These are phyloP conservation scores for Sinapis alba DNA, from an alignment of 441 rosid species.

Conservation along the genomic window DNA sequence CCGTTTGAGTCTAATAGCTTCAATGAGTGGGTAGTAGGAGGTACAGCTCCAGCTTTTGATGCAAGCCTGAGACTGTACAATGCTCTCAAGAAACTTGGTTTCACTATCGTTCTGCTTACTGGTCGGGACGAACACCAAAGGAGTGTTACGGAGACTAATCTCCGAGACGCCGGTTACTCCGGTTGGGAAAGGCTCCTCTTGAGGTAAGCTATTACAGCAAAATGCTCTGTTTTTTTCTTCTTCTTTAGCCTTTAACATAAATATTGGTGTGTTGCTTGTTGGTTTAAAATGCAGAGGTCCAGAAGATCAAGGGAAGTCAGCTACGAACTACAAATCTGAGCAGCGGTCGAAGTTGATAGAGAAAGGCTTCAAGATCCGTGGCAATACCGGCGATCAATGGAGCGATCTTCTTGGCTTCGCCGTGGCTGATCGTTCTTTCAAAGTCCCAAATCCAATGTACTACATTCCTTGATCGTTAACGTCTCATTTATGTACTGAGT, in stretches of 20 bases:
- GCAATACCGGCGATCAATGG: slow-evolving; percentile 90
- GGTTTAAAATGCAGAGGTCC: slow-evolving; percentile 43
- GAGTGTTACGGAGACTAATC: slow-evolving; percentile 58
- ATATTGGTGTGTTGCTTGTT: not conserved
- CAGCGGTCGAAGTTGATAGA: slow-evolving; percentile 55
- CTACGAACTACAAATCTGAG: slow-evolving; percentile 60
- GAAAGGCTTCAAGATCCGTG: slow-evolving; percentile 64
- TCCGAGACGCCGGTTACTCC: slow-evolving; percentile 56
- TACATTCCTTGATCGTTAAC: slow-evolving; percentile 44
- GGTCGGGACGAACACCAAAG: slow-evolving; percentile 78
- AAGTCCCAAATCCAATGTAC: slow-evolving; percentile 44
- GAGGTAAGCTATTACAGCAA: slow-evolving; percentile 51
- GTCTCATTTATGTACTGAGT: not conserved
- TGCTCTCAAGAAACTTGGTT: slow-evolving; percentile 64
- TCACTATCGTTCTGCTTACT: slow-evolving; percentile 62
- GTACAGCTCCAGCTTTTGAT: slow-evolving; percentile 73
- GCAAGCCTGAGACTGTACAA: slow-evolving; percentile 71
- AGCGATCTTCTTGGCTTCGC: slow-evolving; percentile 75
- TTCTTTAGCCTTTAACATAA: not conserved
- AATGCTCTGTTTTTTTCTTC: not conserved
- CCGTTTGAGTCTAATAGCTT: slow-evolving; percentile 48
- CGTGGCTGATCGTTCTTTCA: slow-evolving; percentile 60
- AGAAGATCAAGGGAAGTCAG: slow-evolving; percentile 56
- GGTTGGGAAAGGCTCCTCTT: slow-evolving; percentile 73
- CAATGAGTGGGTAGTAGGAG: slow-evolving; percentile 66